These are phyloP conservation scores for Euphorbia celastroides DNA, from an alignment of 441 rosid species.

Conservation along the genomic window DNA sequence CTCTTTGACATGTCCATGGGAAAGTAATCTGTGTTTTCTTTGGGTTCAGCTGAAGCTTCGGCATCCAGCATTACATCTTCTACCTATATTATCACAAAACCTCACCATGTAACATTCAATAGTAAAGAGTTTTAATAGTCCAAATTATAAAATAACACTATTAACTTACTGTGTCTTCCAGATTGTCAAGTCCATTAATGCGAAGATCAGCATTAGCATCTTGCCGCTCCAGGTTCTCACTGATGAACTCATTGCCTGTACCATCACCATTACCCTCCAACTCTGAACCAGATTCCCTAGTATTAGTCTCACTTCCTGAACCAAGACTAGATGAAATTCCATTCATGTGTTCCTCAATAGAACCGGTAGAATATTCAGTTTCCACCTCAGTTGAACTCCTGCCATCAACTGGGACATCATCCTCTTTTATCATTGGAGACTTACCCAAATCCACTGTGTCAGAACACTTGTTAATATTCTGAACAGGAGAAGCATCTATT, in stretches of 20 bases:
- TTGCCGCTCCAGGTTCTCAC: conserved; percentile 20
- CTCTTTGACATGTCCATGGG: conserved; percentile 13
- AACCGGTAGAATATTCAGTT: conserved; percentile 21
- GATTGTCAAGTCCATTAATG: conserved; percentile 12
- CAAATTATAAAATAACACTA: background rate
- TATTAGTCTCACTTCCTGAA: conserved; percentile 16
- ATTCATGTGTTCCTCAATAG: conserved; percentile 21
- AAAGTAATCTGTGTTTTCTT: conserved; percentile 19
- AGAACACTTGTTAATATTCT: conserved; percentile 15
- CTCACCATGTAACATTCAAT: conserved; percentile 15
- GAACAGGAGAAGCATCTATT: conserved; percentile 22
- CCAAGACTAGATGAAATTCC: conserved; percentile 17
- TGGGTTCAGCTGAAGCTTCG: conserved; percentile 24
- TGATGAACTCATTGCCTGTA: conserved; percentile 10
- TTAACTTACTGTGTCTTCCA: conserved; percentile 27
- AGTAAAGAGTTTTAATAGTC: conserved; percentile 4
- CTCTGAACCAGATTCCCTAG: conserved; percentile 21
- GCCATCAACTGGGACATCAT: conserved; percentile 22
- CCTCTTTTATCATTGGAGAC: conserved; percentile 26
- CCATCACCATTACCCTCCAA: conserved; percentile 17
- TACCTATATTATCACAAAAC: conserved; percentile 21
- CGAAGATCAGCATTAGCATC: conserved; percentile 23
- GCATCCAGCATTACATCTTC: conserved; percentile 27
- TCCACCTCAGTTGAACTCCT: conserved; percentile 19
- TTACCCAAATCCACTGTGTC: conserved; percentile 26